Evolutionary conservation across 2,329 filamentous ascomycete genomes (phyloP), one percentile per base, ranked within the genome.

Genomic region (Fusarium odoratissimum): DNA sequence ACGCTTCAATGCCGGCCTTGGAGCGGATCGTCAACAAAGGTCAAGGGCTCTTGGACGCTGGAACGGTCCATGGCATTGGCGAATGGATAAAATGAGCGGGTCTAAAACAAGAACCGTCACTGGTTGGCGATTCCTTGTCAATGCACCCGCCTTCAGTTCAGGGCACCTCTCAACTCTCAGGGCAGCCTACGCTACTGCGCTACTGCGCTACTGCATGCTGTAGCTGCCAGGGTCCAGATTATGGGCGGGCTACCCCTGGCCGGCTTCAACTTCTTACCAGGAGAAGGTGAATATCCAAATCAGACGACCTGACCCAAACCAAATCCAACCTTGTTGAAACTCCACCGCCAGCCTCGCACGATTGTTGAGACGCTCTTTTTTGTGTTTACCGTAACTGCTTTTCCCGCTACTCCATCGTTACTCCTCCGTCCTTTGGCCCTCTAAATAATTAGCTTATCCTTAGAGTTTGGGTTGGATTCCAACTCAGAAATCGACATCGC

Each of bases 331-430:
- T 65, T 54, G 35, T 41, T 65, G 67, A 73, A 67, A 63, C 72
- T 62, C 75, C 75, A 77, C 71, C 72, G 60, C 61, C 74, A 70
- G 55, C 63, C 67, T 76, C 70, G 52, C 64, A 71, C 63, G 58
- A 68, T 62, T 66, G 54, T 62, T 63, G 62, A 56, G 54, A 70
- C 55, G 52, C 42, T 75, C 31, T 63, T 67, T 61, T 71, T 54
- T 60, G 60, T 44, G 46, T 62, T 41, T 56, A 61, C 41, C 48
- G 45, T 60, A 33, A 37, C 37, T 60, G 54, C 54, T 61, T 56
- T 65, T 58, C 42, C 45, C 44, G 25, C 38, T 64, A 25, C 49
- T 37, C 37, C 45, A 48, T 72, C 41, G 48, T 37, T 51, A 57
- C 63, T 56, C 37, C 37, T 51, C 35, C 45, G 45, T 52, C 44